Base-by-base conservation (phyloP, 352 stramenopile species). In the Globisporangium irregulare region DNA sequence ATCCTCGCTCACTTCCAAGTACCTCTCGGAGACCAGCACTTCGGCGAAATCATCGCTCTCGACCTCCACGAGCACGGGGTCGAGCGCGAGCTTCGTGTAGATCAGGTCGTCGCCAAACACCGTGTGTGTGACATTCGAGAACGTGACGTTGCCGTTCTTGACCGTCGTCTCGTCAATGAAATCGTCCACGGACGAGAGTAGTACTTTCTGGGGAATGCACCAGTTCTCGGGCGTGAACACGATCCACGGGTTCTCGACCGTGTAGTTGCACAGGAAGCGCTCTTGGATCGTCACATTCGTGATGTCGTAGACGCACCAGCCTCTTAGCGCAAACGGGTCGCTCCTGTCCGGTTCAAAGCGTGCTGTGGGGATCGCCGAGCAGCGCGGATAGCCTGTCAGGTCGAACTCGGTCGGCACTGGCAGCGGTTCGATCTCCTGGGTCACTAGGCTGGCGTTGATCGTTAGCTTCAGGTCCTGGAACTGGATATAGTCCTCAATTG, bases 261-360 rank as follows among this genome's bases (percentile, higher is more conserved):
- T 94, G 55, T 81, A 89, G 57, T 94, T 94, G 62, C 86, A 94
- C 6, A 94, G 67, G 27, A 87, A 91, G 1, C 84, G 78, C 55
- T 94, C 84, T n/a, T 92, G 84, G 12, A 71, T 73, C 1, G 85
- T 85, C 18, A 77, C 76, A 22, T 84, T 89, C 0, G 75, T 77
- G 34, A 94, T 71, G 51, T 84, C 82, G 46, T 94, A 94, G 3
- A 89, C 80, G 41, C 84, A 94, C 29, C 59, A 68, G 4, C 86
- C 86, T 1, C 82, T 80, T 6, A 91, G 63, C 0, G 72, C 73
- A 43, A 91, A 84, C 1, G 75, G 59, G 38, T 92, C 84, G 1
- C 70, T 86, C 12, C 14, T 20, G 25, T 92, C 82, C 1, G 60
- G 24, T 46, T 80, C 18, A 38, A 92, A 94, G 9, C 77, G 64